phyloP scores from a whole-genome alignment of 345 rosid genomes.

The Pseudoturritis turrita region DNA sequence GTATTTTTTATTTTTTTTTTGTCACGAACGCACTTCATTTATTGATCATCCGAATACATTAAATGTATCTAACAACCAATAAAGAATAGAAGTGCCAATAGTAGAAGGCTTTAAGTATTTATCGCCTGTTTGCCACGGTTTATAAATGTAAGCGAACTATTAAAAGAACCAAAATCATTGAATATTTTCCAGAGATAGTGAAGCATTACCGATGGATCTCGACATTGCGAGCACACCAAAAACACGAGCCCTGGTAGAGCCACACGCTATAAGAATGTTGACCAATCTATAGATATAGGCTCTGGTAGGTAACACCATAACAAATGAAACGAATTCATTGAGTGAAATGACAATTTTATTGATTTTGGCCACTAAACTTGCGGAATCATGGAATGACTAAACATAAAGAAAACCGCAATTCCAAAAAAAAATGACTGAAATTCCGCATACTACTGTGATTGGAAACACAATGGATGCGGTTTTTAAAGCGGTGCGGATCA shows the following conservation, averaged over 20 bases:
- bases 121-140: slow-evolving; percentile 46
- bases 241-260: slow-evolving; percentile 52
- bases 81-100: too few relatives aligned
- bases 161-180: background rate
- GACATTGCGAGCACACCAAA: slow-evolving; percentile 91
- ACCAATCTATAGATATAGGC: background rate
- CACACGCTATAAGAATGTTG: background rate
- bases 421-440: background rate
- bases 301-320: background rate
- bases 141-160: background rate
- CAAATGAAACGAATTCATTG: background rate
- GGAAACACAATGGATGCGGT: too few relatives aligned
- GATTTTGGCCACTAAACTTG: background rate
- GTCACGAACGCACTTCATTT: too few relatives aligned
- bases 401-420: background rate
- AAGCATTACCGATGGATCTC: slow-evolving; percentile 61
- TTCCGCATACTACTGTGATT: background rate
- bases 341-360: background rate
- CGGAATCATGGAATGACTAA: too few relatives aligned
- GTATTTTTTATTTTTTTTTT: too few relatives aligned
- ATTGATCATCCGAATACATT: too few relatives aligned
- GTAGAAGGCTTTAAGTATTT: slow-evolving; percentile 58
- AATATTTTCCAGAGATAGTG: background rate
- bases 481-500: too few relatives aligned
- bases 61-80: too few relatives aligned